Percentiles rank a stretch among this genome's conserved stretches.
Evolutionary conservation across 176 grass and related monocot species (phyloP).

Genomic region (Chloris gayana): DNA sequence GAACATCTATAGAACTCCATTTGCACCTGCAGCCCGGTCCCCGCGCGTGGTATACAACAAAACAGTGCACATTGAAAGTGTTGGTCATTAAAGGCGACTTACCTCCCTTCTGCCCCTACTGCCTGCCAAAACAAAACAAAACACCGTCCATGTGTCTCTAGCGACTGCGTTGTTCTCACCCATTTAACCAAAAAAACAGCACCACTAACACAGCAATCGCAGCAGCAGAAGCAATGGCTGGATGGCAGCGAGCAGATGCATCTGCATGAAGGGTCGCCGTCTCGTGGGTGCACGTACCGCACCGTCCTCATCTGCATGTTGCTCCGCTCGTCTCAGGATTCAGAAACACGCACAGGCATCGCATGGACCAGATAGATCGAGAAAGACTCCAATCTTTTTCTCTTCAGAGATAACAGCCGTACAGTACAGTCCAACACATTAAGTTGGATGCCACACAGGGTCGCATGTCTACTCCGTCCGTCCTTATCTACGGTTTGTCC

Average conservation of each 20-base stretch:
- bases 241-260: slow-evolving; percentile 14
- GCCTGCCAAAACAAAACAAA: slow-evolving; percentile 27
- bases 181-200: background rate
- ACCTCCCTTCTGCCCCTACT: slow-evolving; percentile 44
- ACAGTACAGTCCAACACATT: background rate
- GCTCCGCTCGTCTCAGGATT: slow-evolving; percentile 15
- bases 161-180: background rate
- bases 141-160: slow-evolving; percentile 5
- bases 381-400: background rate
- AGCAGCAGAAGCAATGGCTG: background rate
- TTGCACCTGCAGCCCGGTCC: background rate
- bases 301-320: slow-evolving; percentile 11
- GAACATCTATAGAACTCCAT: background rate
- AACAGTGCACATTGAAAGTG: slow-evolving; percentile 62
- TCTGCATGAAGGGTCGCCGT: slow-evolving; percentile 66
- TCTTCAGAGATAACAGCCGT: background rate
- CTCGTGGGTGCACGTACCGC: slow-evolving; percentile 22
- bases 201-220: background rate
- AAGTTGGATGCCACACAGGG: background rate
- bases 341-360: background rate
- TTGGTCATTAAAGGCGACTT: slow-evolving; percentile 69
- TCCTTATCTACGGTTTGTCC: slow-evolving; percentile 29
- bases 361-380: background rate
- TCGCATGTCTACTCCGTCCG: background rate
- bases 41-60: background rate